Evolutionary conservation across 1,284 basidiomycete genomes (phyloP), one percentile per base, ranked within the genome.

Genomic region (Tilletiopsis washingtonensis): DNA sequence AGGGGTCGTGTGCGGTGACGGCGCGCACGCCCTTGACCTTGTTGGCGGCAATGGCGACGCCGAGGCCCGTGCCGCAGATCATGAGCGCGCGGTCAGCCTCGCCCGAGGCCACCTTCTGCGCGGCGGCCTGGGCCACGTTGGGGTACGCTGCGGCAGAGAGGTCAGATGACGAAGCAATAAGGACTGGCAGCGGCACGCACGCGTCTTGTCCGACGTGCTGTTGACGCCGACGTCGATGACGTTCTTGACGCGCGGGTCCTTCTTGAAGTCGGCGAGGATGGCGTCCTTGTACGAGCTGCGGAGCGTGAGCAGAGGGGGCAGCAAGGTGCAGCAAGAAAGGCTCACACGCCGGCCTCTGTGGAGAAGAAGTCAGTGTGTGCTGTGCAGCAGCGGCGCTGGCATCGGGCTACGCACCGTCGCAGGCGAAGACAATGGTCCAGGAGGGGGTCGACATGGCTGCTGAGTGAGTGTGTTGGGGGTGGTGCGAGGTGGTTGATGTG

Each of bases 41-140:
- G 65, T 67, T 67, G 45, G 75, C 76, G 6, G 70, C 61, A 49
- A 76, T 76, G 40, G 76, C 75, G 40, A 77, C 75, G 34, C 74
- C 74, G 27, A 74, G 64, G 66, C 76, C 75, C 26, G 76, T 77
- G 6, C 76, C 76, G 53, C 76, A 77, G 47, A 77, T 71, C 54
- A 77, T 62, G 19, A 77, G 62, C 0, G 73, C 76, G 38, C 76
- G 69, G 57, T 77, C 75, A 12, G 74, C 76, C 52, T 76, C 74
- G 11, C 76, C 76, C 24, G 56, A 57, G 4, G 71, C 68, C 7
- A 77, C 67, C 59, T 74, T 75, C 53, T 69, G 62, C 3, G 75
- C 76, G 0, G 75, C 76, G 17, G 67, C 73, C 40, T 77, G 73
- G 11, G 75, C 76, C 15, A 76, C 68, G 57, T 75, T 74, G 0